A percentile compares a stretch with the other conserved stretches of the same genome.
Conservation (phyloP, 352 stramenopile species). For the Pythium brassicae region DNA sequence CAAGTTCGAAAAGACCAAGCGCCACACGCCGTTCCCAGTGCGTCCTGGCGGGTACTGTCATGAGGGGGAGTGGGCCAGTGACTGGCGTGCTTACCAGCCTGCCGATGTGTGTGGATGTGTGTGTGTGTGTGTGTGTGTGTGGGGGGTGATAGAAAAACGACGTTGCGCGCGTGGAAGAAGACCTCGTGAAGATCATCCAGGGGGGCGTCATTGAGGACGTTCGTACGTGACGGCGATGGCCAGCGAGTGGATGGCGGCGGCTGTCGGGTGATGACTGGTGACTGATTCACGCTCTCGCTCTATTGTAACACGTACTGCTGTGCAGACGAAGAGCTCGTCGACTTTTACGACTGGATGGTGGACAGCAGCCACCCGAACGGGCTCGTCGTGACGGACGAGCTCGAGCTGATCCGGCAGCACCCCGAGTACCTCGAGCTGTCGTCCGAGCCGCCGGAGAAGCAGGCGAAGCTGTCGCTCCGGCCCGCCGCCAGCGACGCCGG, state of each 20-base stretch:
- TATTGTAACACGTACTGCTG: neutral
- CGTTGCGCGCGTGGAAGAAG: slow-evolving; percentile 77
- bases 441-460: slow-evolving; percentile 32
- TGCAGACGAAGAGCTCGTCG: slow-evolving; percentile 76
- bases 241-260: too few relatives aligned
- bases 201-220: slow-evolving; percentile 74
- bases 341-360: slow-evolving; percentile 86
- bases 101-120: neutral
- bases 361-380: slow-evolving; percentile 69
- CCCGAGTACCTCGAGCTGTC: slow-evolving; percentile 73
- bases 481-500: slow-evolving; percentile 24
- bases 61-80: neutral
- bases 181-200: slow-evolving; percentile 77
- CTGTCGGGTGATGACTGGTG: too few relatives aligned
- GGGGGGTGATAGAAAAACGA: slow-evolving; percentile 85
- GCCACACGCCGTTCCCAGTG: slow-evolving; percentile 78
- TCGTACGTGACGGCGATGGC: too few relatives aligned
- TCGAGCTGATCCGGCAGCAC: slow-evolving; percentile 78
- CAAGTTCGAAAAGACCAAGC: slow-evolving; percentile 85
- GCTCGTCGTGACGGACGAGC: slow-evolving; percentile 72
- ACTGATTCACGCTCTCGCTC: neutral
- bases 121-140: neutral
- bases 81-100: slow-evolving; percentile 2
- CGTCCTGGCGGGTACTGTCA: too few relatives aligned
- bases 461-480: slow-evolving; percentile 26